Evolutionary conservation across 176 grass and related monocot species (phyloP), one percentile per base, ranked within the genome.

Genomic region (Stipa capillata): DNA sequence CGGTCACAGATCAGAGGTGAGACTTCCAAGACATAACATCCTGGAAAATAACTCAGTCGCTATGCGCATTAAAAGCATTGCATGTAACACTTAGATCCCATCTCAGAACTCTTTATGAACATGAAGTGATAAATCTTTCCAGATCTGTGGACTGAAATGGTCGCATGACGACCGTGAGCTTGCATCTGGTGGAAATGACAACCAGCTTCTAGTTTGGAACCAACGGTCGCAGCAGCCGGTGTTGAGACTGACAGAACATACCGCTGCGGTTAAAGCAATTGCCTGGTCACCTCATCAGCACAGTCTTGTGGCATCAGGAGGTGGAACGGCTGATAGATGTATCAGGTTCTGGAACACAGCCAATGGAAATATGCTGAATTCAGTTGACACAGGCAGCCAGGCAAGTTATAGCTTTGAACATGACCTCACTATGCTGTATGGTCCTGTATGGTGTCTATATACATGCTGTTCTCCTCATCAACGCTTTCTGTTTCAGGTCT

Each of bases 71-170:
- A 75, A n/a, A 48, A 25, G 8, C 54, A 77, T 32, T 36, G 5
- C 39, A 1, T 76, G 48, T 50, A 21, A 50, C n/a, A 33, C 17
- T 7, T 10, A 6, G 12, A 69, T 48, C n/a, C n/a, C n/a, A n/a
- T n/a, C 42, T 75, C 21, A 59, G 42, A 77, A 28, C 24, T 62
- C 6, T 27, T 36, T 75, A 51, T 56, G 45, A 75, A 58, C 18
- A 76, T 61, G 39, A 40, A 18, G 31, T 62, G 23, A 41, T 5
- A 2, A 51, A n/a, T 40, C 36, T 69, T 52, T 53, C 54, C 58
- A 98, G 96, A 88, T 98, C 32, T 98, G 96, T 84, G 96, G 96
- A 65, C 52, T 98, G 28, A 95, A 98, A 88, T 98, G 96, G 96
- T 98, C 96, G 6, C 92, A 98, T 21, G 96, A 98, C 4, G 92